phyloP scores from a whole-genome alignment of 2,329 filamentous ascomycete species.

The Exserohilum turcica region DNA sequence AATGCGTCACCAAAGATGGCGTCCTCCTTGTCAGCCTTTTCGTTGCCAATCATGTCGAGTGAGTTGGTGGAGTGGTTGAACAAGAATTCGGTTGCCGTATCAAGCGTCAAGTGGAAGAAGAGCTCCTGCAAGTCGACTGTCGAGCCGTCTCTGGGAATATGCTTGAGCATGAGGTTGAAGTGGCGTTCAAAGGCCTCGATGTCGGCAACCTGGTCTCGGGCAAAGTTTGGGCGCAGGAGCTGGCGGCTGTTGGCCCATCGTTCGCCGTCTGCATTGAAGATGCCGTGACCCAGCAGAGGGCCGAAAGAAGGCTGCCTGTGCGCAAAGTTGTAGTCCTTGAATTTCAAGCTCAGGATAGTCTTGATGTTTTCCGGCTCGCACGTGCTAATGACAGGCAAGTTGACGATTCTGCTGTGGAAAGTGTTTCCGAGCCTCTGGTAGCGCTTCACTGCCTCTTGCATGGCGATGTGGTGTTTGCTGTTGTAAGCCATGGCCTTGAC shows the following conservation, averaged over 20 bases:
- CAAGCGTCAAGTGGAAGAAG: conserved; percentile 57
- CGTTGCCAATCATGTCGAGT: conserved; percentile 39
- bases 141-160: conserved; percentile 61
- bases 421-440: conserved; percentile 44
- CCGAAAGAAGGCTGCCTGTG: conserved; percentile 43
- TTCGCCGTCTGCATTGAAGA: conserved; percentile 55
- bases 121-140: conserved; percentile 48
- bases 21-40: conserved; percentile 41
- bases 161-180: conserved; percentile 62
- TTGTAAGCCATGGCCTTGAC: conserved; percentile 50
- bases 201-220: conserved; percentile 58
- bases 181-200: conserved; percentile 65
- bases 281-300: conserved; percentile 52
- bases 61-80: conserved; percentile 53
- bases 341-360: conserved; percentile 51
- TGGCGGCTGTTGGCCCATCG: conserved; percentile 49
- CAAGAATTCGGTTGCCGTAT: conserved; percentile 57
- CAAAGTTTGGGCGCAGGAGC: conserved; percentile 61
- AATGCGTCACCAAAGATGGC: conserved; percentile 51
- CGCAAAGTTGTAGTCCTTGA: conserved; percentile 55
- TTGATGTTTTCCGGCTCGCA: conserved; percentile 57
- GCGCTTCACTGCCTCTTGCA: conserved; percentile 29
- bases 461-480: conserved; percentile 35
- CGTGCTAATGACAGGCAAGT: conserved; percentile 46
- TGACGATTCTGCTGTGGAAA: conserved; percentile 48